phyloP scores from a whole-genome alignment of 1,284 basidiomycete species.

The Paramarasmius palmivorus region DNA sequence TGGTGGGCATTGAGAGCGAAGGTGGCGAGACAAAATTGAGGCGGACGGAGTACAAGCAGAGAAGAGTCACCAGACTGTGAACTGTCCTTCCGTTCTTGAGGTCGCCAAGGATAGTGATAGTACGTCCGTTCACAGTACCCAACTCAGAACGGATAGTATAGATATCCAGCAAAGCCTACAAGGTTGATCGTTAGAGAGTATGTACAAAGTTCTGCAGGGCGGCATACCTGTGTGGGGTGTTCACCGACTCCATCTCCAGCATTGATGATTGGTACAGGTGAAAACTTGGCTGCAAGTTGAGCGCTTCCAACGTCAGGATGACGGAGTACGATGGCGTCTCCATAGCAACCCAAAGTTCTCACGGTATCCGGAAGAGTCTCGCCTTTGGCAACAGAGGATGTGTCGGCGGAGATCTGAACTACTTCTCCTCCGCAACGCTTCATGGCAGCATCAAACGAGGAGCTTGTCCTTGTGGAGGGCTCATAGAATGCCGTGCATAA shows the following conservation, averaged over 20 bases:
- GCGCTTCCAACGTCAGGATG: slow-evolving; percentile 94
- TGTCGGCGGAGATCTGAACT: slow-evolving; percentile 79
- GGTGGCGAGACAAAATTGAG: slow-evolving; percentile 96
- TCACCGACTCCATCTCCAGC: slow-evolving; percentile 98
- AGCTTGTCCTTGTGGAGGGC: slow-evolving; percentile 93
- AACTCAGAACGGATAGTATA: slow-evolving; percentile 98
- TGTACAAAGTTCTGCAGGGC: background rate
- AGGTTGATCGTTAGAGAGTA: slow-evolving; percentile 7
- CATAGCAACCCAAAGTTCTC: slow-evolving; percentile 94
- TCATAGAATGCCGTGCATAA: slow-evolving; percentile 98
- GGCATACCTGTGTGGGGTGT: slow-evolving; percentile 88
- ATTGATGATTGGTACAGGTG: slow-evolving; percentile 94
- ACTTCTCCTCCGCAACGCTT: slow-evolving; percentile 97
- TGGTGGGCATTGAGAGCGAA: slow-evolving; percentile 90
- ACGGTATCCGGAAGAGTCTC: slow-evolving; percentile 95
- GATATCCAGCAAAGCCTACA: slow-evolving; percentile 88
- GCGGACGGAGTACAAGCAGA: slow-evolving; percentile 91
- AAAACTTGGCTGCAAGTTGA: slow-evolving; percentile 90
- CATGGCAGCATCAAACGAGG: slow-evolving; percentile 99
- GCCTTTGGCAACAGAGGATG: slow-evolving; percentile 92
- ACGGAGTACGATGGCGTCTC: slow-evolving; percentile 92
- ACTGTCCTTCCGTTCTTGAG: slow-evolving; percentile 98
- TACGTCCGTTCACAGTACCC: slow-evolving; percentile 96
- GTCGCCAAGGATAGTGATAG: slow-evolving; percentile 94
- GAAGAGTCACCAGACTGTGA: slow-evolving; percentile 91